Conservation (phyloP, 2,329 filamentous ascomycete genomes). For the Scedosporium boydii region DNA sequence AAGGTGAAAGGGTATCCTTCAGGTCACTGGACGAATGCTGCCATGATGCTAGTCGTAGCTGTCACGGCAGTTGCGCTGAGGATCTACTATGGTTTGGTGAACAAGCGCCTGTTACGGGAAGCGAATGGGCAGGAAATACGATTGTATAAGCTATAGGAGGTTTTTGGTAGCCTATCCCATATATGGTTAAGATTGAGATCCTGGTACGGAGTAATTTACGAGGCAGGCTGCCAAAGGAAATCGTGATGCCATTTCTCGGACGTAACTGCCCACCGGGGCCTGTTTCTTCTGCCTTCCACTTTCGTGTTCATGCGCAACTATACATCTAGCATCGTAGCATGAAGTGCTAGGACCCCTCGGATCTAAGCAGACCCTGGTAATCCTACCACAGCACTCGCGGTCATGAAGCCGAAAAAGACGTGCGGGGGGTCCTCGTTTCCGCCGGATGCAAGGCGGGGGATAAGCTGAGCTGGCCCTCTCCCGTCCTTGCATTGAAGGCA, state of each 20-base stretch:
- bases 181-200: no score
- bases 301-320: no score
- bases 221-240: no score
- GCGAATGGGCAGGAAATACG: background rate
- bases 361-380: no score
- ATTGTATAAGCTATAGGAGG: constrained; percentile 5
- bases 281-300: no score
- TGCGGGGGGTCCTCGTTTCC: background rate
- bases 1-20: constrained; percentile 52
- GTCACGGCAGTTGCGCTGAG: background rate
- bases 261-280: no score
- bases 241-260: no score
- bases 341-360: no score
- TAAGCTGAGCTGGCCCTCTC: background rate
- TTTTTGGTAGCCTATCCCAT: background rate
- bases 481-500: background rate
- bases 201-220: no score
- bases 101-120: background rate
- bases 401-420: background rate
- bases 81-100: constrained; percentile 1
- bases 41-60: constrained; percentile 37
- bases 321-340: no score
- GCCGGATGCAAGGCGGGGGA: background rate
- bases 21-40: constrained; percentile 57
- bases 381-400: background rate